Evolutionary conservation across 1,139 yeast genomes (phyloP), one percentile per base, ranked within the genome.

Genomic region (Scheffersomyces stambukii): DNA sequence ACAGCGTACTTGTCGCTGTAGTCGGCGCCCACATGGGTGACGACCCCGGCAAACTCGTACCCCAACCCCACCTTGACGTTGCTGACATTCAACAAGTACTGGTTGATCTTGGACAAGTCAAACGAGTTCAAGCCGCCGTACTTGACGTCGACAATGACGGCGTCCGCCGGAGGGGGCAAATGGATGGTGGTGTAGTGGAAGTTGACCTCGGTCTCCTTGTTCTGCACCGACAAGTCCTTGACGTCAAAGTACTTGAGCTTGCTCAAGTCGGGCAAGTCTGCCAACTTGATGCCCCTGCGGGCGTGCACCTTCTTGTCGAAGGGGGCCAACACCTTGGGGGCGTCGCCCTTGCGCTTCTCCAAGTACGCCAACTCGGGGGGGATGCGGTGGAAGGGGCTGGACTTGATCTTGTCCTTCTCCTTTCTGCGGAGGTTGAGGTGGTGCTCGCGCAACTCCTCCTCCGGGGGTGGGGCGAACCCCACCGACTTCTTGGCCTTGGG

Each of bases 331-430:
- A 28, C 21, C 8, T 21, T 33, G 17, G 35, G 28, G 10, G 6
- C 5, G 3, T 11, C 20, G 3, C 11, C 5, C 20, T 31, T 24
- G 20, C 43, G 52, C 34, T 50, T 52, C 30, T 60, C 57, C 25
- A 66, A 45, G 33, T 67, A 62, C 4, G 64, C 54, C 28, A 67
- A 56, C 41, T 67, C 72, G 1, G 70, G 62, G 0, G 74, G 73
- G n/a, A 64, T 51, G 33, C 46, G 52, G 28, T 66, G 70, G 48
- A 67, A 67, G 2, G 66, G 59, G 32, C 56, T 57, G 19, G 53
- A 42, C 35, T 55, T 46, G 21, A 41, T 32, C 30, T 47, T 45
- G 19, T 52, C 56, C 28, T 53, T 42, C 28, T 60, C 58, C 11
- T 47, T 51, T 21, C 45, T 32, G 21, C 50, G 49, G 18, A 61